These are phyloP conservation scores for Phytopythium vexans DNA, from an alignment of 352 stramenopile species.

Conservation along the genomic window DNA sequence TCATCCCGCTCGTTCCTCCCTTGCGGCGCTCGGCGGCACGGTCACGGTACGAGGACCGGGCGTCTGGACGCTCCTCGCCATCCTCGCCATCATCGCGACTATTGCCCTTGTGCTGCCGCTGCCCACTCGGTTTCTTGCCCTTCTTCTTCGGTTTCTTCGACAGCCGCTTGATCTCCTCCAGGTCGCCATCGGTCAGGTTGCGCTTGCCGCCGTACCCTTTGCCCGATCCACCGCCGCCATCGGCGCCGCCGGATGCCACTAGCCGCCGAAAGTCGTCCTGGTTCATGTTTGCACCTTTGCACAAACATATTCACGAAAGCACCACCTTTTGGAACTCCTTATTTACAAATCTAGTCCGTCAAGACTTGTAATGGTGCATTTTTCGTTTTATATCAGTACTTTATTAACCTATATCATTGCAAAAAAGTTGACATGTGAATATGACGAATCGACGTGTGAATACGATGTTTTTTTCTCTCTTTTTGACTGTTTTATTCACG, in stretches of 20 bases:
- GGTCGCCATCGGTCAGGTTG: conserved; percentile 49
- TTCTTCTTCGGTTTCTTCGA: conserved; percentile 60
- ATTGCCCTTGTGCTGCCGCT: conserved; percentile 12
- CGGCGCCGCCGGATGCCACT: conserved; percentile 25
- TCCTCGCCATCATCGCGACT: conserved; percentile 5
- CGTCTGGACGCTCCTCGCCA: not conserved
- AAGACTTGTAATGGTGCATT: not conserved
- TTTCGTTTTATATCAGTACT: too few relatives aligned
- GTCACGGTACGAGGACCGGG: conserved; percentile 41
- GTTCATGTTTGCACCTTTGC: conserved; percentile 36
- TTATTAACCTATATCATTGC: too few relatives aligned
- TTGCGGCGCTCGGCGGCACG: conserved; percentile 61
- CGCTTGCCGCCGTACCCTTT: conserved; percentile 47
- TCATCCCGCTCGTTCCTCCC: conserved; percentile 25
- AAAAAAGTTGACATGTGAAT: too few relatives aligned
- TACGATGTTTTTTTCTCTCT: too few relatives aligned
- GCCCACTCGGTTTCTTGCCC: conserved; percentile 26
- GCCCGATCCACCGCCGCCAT: conserved; percentile 3
- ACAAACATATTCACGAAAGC: too few relatives aligned
- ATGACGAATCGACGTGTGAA: too few relatives aligned
- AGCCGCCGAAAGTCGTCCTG: conserved; percentile 77
- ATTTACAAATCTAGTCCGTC: not conserved
- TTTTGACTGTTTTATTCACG: too few relatives aligned
- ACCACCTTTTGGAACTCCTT: not conserved
- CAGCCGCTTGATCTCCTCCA: conserved; percentile 45